phyloP scores from a whole-genome alignment of 495 filamentous ascomycete species.

The Aspergillus ellipticus region DNA sequence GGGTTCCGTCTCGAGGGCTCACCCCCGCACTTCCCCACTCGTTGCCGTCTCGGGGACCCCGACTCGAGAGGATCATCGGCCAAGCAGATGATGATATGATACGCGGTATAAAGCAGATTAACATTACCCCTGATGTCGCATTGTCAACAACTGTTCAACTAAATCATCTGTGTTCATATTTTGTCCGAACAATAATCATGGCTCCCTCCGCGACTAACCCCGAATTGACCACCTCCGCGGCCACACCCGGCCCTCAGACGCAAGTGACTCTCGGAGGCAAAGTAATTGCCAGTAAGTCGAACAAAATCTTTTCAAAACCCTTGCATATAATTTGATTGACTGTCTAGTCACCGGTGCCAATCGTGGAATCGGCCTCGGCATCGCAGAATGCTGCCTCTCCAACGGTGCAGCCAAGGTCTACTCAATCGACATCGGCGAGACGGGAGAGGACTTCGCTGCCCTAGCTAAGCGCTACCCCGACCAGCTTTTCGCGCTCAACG shows the following conservation, averaged over 20 bases:
- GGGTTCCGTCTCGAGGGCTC: not conserved
- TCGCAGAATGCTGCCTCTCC: slow-evolving; percentile 37
- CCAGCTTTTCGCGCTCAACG: slow-evolving; percentile 30
- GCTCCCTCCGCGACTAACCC: not conserved
- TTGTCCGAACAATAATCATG: not conserved
- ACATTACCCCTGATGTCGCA: no score
- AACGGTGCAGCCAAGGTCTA: slow-evolving; percentile 38
- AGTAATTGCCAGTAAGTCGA: slow-evolving; percentile 21
- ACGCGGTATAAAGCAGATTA: not conserved
- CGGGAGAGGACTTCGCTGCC: slow-evolving; percentile 32
- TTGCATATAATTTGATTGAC: no score
- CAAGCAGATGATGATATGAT: not conserved
- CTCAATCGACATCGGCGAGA: slow-evolving; percentile 39
- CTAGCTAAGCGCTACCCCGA: slow-evolving; percentile 27
- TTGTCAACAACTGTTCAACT: not conserved
- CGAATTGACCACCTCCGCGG: not conserved
- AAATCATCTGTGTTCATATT: not conserved
- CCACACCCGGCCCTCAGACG: not conserved
- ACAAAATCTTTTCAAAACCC: not conserved
- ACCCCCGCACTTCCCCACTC: not conserved
- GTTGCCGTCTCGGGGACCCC: not conserved
- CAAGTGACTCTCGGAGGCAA: slow-evolving; percentile 21
- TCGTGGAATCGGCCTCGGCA: slow-evolving; percentile 34
- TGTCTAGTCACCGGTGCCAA: slow-evolving; percentile 35
- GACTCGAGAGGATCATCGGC: no score